Evolutionary conservation across 2,329 filamentous ascomycete species (phyloP).

Genomic region (Scolecobasidium constrictum): DNA sequence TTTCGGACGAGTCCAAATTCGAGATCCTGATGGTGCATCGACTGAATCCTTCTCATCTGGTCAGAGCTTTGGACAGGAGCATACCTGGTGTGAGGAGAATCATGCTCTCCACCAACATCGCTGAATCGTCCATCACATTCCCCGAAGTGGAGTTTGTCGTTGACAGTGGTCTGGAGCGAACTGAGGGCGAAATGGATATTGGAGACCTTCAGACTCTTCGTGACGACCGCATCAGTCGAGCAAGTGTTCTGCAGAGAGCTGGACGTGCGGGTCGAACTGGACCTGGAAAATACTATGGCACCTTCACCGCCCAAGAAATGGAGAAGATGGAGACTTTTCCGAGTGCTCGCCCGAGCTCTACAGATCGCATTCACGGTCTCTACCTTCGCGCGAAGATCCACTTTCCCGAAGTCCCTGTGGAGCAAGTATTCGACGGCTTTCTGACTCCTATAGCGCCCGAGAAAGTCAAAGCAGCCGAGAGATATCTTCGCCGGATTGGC

Average conservation of each 20-base stretch:
- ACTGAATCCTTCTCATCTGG: conserved; percentile 31
- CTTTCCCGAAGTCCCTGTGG: conserved; percentile 4
- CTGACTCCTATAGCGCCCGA: background rate
- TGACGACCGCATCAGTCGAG: conserved; percentile 36
- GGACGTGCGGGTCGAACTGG: conserved; percentile 40
- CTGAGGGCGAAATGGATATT: conserved; percentile 28
- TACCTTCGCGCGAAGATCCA: conserved; percentile 17
- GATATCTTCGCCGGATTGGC: conserved; percentile 30
- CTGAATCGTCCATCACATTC: conserved; percentile 42
- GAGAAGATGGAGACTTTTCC: conserved; percentile 25
- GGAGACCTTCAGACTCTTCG: conserved; percentile 27
- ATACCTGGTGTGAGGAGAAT: conserved; percentile 34
- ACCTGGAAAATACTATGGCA: conserved; percentile 38
- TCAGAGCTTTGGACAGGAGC: conserved; percentile 29
- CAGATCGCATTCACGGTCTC: background rate
- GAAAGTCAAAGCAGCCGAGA: conserved; percentile 16
- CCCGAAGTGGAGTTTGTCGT: conserved; percentile 40
- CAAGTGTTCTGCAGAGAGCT: conserved; percentile 36
- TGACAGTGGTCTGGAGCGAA: conserved; percentile 34
- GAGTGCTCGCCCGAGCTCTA: background rate
- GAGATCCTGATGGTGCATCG: conserved; percentile 38
- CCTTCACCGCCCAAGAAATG: conserved; percentile 30
- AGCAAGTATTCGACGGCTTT: conserved; percentile 3
- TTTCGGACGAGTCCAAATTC: conserved; percentile 28
- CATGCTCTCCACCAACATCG: conserved; percentile 40